Evolutionary conservation across 495 filamentous ascomycete species (phyloP).

Genomic region (Penicillium ochrochloron): DNA sequence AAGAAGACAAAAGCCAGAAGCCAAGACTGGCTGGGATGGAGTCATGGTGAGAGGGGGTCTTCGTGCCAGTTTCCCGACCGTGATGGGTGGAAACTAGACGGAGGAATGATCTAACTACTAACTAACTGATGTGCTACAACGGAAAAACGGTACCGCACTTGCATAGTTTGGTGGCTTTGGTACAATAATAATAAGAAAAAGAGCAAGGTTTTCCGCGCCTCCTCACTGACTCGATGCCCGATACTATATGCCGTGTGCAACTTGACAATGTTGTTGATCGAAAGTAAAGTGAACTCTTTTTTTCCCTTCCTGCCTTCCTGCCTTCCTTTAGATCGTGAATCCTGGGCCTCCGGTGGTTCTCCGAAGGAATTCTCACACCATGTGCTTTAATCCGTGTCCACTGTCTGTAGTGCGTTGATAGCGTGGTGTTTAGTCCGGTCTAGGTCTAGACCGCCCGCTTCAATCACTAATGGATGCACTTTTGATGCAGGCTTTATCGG

Average conservation of each 20-base stretch:
- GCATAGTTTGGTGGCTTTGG: slow-evolving; percentile 11
- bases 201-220: neutral
- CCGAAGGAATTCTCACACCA: neutral
- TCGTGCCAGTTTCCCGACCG: slow-evolving; percentile 11
- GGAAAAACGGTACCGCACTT: neutral
- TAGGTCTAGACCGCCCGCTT: slow-evolving; percentile 9
- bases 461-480: neutral
- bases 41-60: neutral
- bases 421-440: slow-evolving; percentile 5
- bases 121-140: neutral
- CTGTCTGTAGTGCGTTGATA: slow-evolving; percentile 8
- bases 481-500: slow-evolving; percentile 7
- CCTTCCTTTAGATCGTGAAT: neutral
- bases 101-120: neutral
- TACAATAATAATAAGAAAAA: neutral
- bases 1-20: neutral
- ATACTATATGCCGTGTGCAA: neutral
- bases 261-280: neutral
- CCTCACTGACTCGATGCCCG: neutral
- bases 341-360: neutral
- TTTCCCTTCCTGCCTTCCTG: neutral
- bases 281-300: neutral
- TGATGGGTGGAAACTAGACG: neutral
- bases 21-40: neutral
- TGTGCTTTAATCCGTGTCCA: neutral